phyloP scores from a whole-genome alignment of 2,329 filamentous ascomycete species.

The Nigrospora osmanthi region DNA sequence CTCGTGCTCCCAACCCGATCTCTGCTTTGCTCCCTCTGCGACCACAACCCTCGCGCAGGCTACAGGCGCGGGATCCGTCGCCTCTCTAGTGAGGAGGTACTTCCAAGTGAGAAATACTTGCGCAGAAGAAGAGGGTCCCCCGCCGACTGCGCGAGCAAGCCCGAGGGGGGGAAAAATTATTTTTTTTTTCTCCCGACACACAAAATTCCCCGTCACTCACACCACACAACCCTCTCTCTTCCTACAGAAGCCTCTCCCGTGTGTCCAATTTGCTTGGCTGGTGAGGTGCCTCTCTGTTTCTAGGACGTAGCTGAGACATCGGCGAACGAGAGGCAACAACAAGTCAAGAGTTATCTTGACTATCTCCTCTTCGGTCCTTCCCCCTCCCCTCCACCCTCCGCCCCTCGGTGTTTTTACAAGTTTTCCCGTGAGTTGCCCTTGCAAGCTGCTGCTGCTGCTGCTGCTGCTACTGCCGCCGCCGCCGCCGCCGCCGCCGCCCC shows the following conservation, averaged over 20 bases:
- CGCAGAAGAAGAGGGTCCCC: constrained; percentile 2
- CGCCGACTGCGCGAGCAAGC: neutral
- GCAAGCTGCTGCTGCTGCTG: neutral
- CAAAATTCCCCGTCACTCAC: constrained; percentile 4
- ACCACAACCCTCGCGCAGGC: too few relatives aligned
- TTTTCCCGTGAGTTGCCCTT: neutral
- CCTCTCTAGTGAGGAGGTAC: too few relatives aligned
- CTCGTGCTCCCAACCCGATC: too few relatives aligned
- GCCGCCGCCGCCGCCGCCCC: too few relatives aligned
- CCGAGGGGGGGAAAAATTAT: constrained; percentile 3
- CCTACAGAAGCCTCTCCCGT: constrained; percentile 3
- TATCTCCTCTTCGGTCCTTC: neutral
- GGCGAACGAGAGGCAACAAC: neutral
- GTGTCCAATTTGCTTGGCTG: constrained; percentile 3
- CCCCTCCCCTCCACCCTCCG: neutral
- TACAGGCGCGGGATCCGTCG: too few relatives aligned
- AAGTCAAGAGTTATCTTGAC: neutral
- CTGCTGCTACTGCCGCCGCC: neutral
- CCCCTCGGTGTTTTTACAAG: neutral
- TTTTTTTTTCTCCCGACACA: constrained; percentile 5
- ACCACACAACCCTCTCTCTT: constrained; percentile 4
- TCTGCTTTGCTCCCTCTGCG: too few relatives aligned
- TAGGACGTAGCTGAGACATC: constrained; percentile 3
- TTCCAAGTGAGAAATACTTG: too few relatives aligned
- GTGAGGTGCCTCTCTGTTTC: constrained; percentile 1